Base-by-base conservation (phyloP, 257 asterid genomes). In the Gardenia jasminoides region DNA sequence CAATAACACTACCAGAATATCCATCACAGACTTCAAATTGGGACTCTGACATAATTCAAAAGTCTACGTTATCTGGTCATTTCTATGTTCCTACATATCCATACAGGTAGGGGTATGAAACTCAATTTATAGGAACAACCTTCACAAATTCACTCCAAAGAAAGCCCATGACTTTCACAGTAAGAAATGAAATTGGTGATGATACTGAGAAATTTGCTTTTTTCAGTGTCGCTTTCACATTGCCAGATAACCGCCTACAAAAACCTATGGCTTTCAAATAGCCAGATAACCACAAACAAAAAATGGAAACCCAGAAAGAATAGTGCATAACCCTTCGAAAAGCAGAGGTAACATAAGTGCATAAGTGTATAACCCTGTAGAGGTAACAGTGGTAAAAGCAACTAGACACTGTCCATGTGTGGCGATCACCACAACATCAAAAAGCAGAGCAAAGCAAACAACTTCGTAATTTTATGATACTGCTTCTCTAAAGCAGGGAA, bases 1-100 rank as follows among this genome's bases (percentile, higher is more conserved):
- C 79, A 62, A 84, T 56, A 70, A 83, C n/a, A 65, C 22, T 47
- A 79, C 41, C 15, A 17, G 65, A 52, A 19, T 11, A 16, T 46
- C 36, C 20, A 75, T 67, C 44, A 52, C 61, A 19, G 74, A 43
- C 71, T 39, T 30, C 78, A 59, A 36, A 31, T 50, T 41, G 44
- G 20, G 28, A 8, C 30, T 26, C 67, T n/a, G 31, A 12, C 48
- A 59, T 22, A 48, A 46, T 26, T 70, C 26, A 50, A 61, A 22
- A 19, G 17, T 74, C 44, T 20, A 56, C 1, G 56, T 61, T 33
- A 24, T 26, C 26, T 20, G 30, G 30, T 39, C 30, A 68, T 68
- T 46, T 36, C 30, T 68, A 8, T 68, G 5, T 52, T 24, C 6
- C 13, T 26, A 43, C 7, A 43, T 44, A 46, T 28, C 30, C 31